Evolutionary conservation across 1,284 basidiomycete species (phyloP), one percentile per base, ranked within the genome.

Genomic region (Peniophora sp.): DNA sequence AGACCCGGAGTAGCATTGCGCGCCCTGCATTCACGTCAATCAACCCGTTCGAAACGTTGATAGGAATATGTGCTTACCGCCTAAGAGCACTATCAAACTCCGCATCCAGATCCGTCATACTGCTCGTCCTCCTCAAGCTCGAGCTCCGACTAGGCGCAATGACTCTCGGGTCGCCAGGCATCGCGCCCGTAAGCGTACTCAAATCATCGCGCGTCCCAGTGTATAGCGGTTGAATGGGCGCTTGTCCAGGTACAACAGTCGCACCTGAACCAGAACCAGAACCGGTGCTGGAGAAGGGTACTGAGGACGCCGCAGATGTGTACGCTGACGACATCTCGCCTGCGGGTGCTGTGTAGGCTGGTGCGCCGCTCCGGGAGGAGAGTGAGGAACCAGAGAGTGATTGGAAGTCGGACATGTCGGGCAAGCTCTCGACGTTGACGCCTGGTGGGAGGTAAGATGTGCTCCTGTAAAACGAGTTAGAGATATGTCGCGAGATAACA

Each of bases 101-200:
- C 32, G 79, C 78, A 47, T 87, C 86, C 22, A 91, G 67, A 60
- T 90, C 87, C 0, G 83, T 84, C 68, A 89, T 74, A 0, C 85
- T 89, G 32, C 78, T 83, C n/a, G 82, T 86, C 27, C 87, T 74
- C 32, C 85, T 73, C 48, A 89, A 58, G 2, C 74, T 77, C 52
- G 73, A 74, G 60, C 74, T 77, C 32, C 85, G 70, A 52, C 78
- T 79, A 0, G 83, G 81, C 2, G 75, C 77, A 52, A 90, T 89
- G 3, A 79, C 79, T 5, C 85, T 75, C 10, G 75, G 73, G 56
- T 86, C 83, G 2, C 83, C 82, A 2, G 76, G 81, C 27, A 32
- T 32, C 12, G 27, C 27, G 6, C 27, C 27, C 5, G 27, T 32
- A 32, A 32, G 27, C 27, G 27, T 32, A 12, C 27, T 32, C 27